Evolutionary conservation across 345 rosid species (phyloP), one percentile per base, ranked within the genome.

Genomic region (Rhizophora mangle): DNA sequence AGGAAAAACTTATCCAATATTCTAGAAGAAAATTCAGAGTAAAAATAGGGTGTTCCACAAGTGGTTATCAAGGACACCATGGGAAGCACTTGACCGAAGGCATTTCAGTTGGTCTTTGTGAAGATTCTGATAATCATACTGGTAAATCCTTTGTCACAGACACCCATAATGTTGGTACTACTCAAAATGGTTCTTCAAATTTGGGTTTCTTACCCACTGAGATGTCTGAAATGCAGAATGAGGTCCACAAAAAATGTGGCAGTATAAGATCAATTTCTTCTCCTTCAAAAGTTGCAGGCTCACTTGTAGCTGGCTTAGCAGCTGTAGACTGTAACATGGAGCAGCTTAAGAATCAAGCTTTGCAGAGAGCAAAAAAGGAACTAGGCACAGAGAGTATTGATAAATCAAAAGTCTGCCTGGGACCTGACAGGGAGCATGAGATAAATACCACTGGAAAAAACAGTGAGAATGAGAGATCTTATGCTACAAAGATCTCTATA

Each of bases 1-100:
- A 85, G 65, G 82, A 79, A 71, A 82, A 73, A 73, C 73, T 95
- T 73, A 82, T 95, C 68, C 93, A 85, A 62, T 95, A 95, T 80
- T 74, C 89, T 36, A 90, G 99, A 79, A 85, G 89, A 87, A 95
- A 82, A 75, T 59, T 68, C 29, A 88, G 82, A 82, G 71, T 67
- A 54, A 89, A 84, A 69, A 74, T 78, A 64, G 78, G 74, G 73
- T 72, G 68, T 66, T 83, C 84, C 53, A 69, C 75, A 29, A 68
- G 62, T 71, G 68, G 72, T 73, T 69, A 8, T 53, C 47, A 7
- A 32, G 83, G 65, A 53, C 9, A 1, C 66, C 55, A 58, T 67
- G 58, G 62, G 36, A 73, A 67, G 60, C 64, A 49, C 39, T 63
- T 49, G 31, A 65, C 51, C 13, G 68, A 70, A 73, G 82, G 75